These are phyloP conservation scores for Cladophialophora carrionii DNA, from an alignment of 2,329 filamentous ascomycete genomes.

Conservation along the genomic window DNA sequence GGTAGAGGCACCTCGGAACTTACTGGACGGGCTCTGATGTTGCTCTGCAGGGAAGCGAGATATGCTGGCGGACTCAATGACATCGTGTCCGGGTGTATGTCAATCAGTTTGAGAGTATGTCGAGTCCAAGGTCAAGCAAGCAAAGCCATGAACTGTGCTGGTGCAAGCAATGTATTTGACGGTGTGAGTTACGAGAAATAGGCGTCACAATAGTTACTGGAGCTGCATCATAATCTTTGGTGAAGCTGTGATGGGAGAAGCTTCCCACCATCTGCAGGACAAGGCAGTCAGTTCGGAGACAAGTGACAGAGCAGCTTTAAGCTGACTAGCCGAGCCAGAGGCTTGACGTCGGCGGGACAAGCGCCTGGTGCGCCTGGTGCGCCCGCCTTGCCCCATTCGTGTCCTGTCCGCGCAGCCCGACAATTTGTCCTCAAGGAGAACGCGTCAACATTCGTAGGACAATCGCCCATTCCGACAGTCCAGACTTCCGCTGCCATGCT, in stretches of 20 bases:
- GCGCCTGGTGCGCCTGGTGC: background rate
- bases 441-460: conserved; percentile 25
- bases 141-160: conserved; percentile 7
- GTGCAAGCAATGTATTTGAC: background rate
- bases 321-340: conserved; percentile 4
- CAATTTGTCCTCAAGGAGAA: conserved; percentile 18
- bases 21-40: conserved; percentile 83
- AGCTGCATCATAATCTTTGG: conserved; percentile 5
- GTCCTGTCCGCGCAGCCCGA: conserved; percentile 14
- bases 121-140: conserved; percentile 5
- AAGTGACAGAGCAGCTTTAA: no score
- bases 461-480: background rate
- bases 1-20: conserved; percentile 11
- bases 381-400: conserved; percentile 10
- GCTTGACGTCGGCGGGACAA: conserved; percentile 17
- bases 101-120: conserved; percentile 1
- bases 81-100: conserved; percentile 58
- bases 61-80: conserved; percentile 83
- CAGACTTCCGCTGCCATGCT: conserved; percentile 16
- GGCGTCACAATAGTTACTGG: background rate
- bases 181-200: background rate
- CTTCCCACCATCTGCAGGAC: conserved; percentile 9
- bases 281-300: background rate
- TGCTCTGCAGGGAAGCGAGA: conserved; percentile 86
- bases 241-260: conserved; percentile 15